Percentiles rank a stretch among this genome's conserved stretches.
Evolutionary conservation across 768 basidiomycete species (phyloP).

Genomic region (Lyophyllum decastes): DNA sequence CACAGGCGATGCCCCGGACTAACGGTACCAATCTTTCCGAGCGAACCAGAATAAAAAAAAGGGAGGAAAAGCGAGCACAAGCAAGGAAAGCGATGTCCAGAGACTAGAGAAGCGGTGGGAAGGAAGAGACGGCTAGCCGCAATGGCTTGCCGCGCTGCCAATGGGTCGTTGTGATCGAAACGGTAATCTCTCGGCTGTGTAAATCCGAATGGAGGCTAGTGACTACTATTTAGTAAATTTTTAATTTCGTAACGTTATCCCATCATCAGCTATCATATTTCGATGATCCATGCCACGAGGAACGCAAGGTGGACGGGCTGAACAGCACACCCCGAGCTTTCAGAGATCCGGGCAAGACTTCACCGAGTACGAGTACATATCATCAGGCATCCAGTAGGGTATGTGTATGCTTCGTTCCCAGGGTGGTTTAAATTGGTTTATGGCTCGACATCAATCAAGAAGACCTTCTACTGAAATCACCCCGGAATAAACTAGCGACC

Average conservation of each 20-base stretch:
- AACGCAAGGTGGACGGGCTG: background rate
- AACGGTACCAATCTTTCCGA: background rate
- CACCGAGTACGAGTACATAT: no score
- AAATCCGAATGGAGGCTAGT: background rate
- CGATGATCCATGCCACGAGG: background rate
- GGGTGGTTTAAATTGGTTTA: no score
- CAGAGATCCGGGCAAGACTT: no score
- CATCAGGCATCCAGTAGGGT: no score
- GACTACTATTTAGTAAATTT: background rate
- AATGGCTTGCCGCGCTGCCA: background rate
- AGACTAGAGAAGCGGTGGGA: background rate
- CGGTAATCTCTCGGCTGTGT: background rate
- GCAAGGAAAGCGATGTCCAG: background rate
- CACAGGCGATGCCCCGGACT: background rate
- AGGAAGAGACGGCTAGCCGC: background rate
- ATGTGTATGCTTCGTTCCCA: no score
- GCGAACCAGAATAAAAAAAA: background rate
- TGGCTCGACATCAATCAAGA: no score
- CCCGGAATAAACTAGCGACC: no score
- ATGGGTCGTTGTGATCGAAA: background rate
- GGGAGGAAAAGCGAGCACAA: background rate
- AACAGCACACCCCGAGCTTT: no score
- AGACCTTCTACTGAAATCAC: no score
- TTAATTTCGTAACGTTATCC: background rate
- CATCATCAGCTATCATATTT: conserved; percentile 13